Evolutionary conservation across 768 basidiomycete genomes (phyloP).

Genomic region (Dendrothele bispora): DNA sequence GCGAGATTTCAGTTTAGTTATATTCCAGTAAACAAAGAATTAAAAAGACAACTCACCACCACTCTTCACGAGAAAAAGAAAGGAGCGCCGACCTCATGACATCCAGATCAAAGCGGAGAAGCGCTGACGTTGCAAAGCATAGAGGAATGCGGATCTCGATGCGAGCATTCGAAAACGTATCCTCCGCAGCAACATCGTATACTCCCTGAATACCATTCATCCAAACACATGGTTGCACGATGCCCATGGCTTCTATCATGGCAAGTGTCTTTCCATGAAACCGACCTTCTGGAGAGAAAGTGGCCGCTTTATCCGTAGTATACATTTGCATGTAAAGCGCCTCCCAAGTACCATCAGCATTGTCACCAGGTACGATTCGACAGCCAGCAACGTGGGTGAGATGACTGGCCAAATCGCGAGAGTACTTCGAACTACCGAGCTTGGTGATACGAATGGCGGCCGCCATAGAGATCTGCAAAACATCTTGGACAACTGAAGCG

Average conservation of each 20-base stretch:
- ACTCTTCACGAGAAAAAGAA: constrained; percentile 14
- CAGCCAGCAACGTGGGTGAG: constrained; percentile 30
- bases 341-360: constrained; percentile 13
- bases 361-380: constrained; percentile 21
- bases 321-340: constrained; percentile 31
- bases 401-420: constrained; percentile 26
- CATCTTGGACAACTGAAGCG: constrained; percentile 13
- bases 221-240: constrained; percentile 4
- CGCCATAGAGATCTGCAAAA: constrained; percentile 10
- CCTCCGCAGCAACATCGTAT: constrained; percentile 16
- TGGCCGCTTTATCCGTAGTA: constrained; percentile 31
- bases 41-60: constrained; percentile 16
- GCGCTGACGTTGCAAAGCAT: not conserved
- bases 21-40: not conserved
- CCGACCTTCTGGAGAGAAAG: constrained; percentile 15
- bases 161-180: constrained; percentile 22
- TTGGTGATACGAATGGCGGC: constrained; percentile 20
- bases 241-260: constrained; percentile 15
- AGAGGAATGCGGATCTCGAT: constrained; percentile 27
- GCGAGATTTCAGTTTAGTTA: not conserved
- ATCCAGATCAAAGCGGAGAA: too few relatives aligned
- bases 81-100: too few relatives aligned
- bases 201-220: constrained; percentile 15
- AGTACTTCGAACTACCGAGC: constrained; percentile 19
- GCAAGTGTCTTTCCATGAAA: constrained; percentile 22